A percentile compares a stretch with the other conserved stretches of the same genome.
Evolutionary conservation across 768 basidiomycete species (phyloP).

Genomic region (Hypholoma fasciculare): DNA sequence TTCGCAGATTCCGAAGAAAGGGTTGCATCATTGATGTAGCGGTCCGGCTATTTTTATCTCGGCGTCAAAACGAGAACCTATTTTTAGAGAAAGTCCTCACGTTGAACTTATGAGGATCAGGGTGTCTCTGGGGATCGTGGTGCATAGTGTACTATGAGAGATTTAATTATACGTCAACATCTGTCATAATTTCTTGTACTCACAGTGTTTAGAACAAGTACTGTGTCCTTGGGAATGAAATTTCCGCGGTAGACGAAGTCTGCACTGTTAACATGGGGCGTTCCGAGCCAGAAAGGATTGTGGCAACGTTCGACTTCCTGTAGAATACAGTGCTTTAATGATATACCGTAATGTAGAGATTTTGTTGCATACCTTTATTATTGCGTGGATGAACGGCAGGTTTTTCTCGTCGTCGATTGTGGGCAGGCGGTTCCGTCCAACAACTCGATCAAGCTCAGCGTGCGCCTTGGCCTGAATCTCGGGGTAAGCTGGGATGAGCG

Average conservation of each 20-base stretch:
- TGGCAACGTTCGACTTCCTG: constrained; percentile 37
- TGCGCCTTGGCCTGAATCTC: constrained; percentile 18
- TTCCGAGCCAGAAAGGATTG: constrained; percentile 39
- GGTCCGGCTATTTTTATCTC: constrained; percentile 34
- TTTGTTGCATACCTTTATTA: too few species aligned
- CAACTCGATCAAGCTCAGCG: constrained; percentile 25
- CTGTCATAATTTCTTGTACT: constrained; percentile 12
- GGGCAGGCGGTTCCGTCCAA: constrained; percentile 22
- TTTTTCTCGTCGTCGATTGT: constrained; percentile 11
- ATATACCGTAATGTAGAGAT: too few species aligned
- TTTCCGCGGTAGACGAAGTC: constrained; percentile 42
- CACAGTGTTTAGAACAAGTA: constrained; percentile 38
- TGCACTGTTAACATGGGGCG: constrained; percentile 36
- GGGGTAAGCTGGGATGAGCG: constrained; percentile 2
- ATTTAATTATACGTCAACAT: neutral
- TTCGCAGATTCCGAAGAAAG: constrained; percentile 44
- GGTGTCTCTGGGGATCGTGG: constrained; percentile 34
- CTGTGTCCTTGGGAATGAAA: constrained; percentile 40
- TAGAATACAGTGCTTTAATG: neutral
- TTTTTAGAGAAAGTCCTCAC: constrained; percentile 11
- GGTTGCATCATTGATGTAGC: constrained; percentile 40
- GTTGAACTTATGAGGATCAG: constrained; percentile 36
- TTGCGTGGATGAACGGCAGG: constrained; percentile 3
- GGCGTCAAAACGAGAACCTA: too few species aligned
- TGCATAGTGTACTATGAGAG: constrained; percentile 35